A percentile compares a stretch with the other conserved stretches of the same genome.
Conservation (phyloP, 108 stramenopile genomes). For the Cyclostephanos invisitatus region DNA sequence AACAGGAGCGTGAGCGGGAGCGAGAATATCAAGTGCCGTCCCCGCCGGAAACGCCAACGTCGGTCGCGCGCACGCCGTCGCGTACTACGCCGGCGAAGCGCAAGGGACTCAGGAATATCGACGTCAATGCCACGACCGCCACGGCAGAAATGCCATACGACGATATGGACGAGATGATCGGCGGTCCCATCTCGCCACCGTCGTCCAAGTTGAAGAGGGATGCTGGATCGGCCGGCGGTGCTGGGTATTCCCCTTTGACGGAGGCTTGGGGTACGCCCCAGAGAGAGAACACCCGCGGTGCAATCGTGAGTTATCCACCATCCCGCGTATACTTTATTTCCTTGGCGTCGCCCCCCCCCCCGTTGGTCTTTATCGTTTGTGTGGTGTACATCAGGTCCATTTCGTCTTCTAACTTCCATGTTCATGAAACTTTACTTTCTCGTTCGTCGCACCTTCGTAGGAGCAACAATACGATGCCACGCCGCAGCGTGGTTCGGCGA, state of each 20-base stretch:
- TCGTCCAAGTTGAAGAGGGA: slow-evolving; percentile 39
- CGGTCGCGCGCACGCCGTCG: too few species aligned
- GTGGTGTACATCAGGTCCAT: neutral
- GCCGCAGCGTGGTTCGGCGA: slow-evolving; percentile 22
- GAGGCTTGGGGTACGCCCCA: slow-evolving; percentile 21
- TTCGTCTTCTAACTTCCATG: neutral
- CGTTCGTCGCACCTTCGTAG: too few species aligned
- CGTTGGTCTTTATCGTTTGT: neutral
- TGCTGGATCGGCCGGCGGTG: too few species aligned
- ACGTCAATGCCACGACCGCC: slow-evolving; percentile 26
- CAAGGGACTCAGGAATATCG: slow-evolving; percentile 16
- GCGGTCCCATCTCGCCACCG: slow-evolving; percentile 29
- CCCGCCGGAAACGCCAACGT: slow-evolving; percentile 11
- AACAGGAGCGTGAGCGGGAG: too few species aligned
- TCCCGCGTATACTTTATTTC: neutral
- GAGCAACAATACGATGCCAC: slow-evolving; percentile 11
- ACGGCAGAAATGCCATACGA: slow-evolving; percentile 29
- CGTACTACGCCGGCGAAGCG: slow-evolving; percentile 36
- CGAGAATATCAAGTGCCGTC: slow-evolving; percentile 13
- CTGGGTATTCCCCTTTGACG: neutral
- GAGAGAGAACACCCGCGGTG: neutral
- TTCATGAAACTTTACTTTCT: neutral
- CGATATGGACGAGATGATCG: slow-evolving; percentile 14
- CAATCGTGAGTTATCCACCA: slow-evolving; percentile 15
- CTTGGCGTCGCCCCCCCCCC: neutral